Evolutionary conservation across 148 eudicot genomes (phyloP).

Genomic region (Vaccinium macrocarpon): DNA sequence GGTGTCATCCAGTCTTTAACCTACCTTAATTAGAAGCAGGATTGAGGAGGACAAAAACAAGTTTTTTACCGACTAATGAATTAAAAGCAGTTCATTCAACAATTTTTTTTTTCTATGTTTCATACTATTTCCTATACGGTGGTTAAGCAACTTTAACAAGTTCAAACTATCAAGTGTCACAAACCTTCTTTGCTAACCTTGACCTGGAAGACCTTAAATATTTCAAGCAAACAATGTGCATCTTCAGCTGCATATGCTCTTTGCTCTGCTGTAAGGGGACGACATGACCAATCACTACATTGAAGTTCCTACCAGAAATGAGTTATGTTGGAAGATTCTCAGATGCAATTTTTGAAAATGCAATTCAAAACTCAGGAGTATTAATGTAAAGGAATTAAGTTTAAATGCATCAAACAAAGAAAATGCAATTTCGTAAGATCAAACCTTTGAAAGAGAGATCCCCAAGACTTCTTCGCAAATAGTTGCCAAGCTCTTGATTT

Average conservation of each 20-base stretch:
- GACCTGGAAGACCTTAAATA: conserved; percentile 62
- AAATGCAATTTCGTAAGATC: not conserved
- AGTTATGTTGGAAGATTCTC: conserved; percentile 3
- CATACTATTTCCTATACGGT: not conserved
- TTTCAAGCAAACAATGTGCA: conserved; percentile 81
- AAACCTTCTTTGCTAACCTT: conserved; percentile 68
- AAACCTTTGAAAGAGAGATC: conserved; percentile 75
- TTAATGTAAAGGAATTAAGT: not conserved
- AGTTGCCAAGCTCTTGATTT: conserved; percentile 79
- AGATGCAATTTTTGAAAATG: not conserved
- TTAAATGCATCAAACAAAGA: not conserved
- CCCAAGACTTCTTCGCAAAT: conserved; percentile 81
- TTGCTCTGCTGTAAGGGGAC: conserved; percentile 92
- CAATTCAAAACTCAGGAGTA: not conserved
- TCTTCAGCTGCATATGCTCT: conserved; percentile 85
- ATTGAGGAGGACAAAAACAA: not conserved
- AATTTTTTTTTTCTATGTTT: not conserved
- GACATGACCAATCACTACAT: conserved; percentile 98
- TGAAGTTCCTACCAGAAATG: conserved; percentile 70
- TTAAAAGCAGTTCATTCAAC: not conserved
- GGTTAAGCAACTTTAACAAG: not conserved
- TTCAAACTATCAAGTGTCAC: conserved; percentile 25
- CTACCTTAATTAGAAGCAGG: not conserved
- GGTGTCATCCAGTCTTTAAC: not conserved
- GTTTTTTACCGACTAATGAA: not conserved